Base-by-base conservation (phyloP, 2,329 filamentous ascomycete species). In the Ramularia endophylla region DNA sequence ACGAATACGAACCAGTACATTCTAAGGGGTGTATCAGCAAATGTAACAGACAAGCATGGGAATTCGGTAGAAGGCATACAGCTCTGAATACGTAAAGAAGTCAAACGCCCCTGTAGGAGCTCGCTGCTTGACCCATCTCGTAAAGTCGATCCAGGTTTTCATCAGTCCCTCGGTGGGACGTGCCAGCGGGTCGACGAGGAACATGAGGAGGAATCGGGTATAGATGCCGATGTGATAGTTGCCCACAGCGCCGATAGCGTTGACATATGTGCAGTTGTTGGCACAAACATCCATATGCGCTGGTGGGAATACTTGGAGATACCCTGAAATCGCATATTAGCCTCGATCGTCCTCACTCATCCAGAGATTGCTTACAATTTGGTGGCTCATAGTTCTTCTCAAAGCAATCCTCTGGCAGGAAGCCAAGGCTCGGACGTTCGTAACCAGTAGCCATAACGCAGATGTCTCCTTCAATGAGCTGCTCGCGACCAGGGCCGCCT, bases 161-260 rank as follows among this genome's bases (percentile, higher is more conserved):
- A 92, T 94, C 78, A 83, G 83, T 50, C 74, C 78, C 4, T 80
- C 71, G 2, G 73, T 75, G 0, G 87, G 87, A 0, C 84, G 74
- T 0, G 85, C 81, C 16, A 90, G 66, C 0, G 86, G 86, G 55
- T 94, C 87, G 11, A 83, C 73, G 40, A 94, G 72, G 60, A 92
- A 92, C 85, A 92, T 90, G 52, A 94, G 75, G 5, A 94, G 69
- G 48, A 94, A 83, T 4, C 87, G 75, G 0, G 86, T 94, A 66
- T 92, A 94, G 55, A 94, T 90, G 4, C 87, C 87, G 33, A 94
- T 90, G 56, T 94, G 87, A 74, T 85, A 90, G 62, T 92, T 89
- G 0, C 87, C 84, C 1, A 92, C 85, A 0, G 83, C 84, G 1
- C 85, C 86, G 43, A 92, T 89, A 3, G 81, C 86, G 40, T 83